These are phyloP conservation scores for Sphenostylis stenocarpa DNA, from an alignment of 306 rosid genomes.

Conservation along the genomic window DNA sequence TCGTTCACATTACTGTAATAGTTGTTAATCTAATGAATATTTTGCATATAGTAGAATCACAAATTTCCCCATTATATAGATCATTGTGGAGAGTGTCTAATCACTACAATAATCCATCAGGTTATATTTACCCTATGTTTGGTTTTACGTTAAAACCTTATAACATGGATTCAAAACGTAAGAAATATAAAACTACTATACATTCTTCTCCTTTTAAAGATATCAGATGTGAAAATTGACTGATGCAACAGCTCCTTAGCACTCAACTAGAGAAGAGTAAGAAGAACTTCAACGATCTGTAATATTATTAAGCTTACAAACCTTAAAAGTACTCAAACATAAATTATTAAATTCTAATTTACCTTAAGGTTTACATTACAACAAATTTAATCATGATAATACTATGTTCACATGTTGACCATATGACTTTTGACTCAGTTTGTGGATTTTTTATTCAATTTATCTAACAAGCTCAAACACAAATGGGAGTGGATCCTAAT, in stretches of 20 bases:
- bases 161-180: not conserved
- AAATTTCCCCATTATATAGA: too few species aligned
- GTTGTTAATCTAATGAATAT: too few species aligned
- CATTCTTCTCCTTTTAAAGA: not conserved
- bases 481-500: not conserved
- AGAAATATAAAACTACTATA: not conserved
- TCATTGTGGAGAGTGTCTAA: too few species aligned
- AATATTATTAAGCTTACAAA: not conserved
- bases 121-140: too few species aligned
- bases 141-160: not conserved
- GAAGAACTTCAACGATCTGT: not conserved
- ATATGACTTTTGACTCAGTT: constrained; percentile 1
- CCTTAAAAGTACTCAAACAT: not conserved
- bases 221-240: not conserved
- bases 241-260: not conserved
- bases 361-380: not conserved
- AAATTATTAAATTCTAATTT: not conserved
- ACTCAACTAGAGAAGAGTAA: not conserved
- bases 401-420: constrained; percentile 1
- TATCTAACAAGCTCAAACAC: constrained; percentile 22
- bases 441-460: not conserved
- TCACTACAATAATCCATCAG: too few species aligned
- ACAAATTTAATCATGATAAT: not conserved
- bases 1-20: too few species aligned
- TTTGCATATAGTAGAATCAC: too few species aligned